phyloP scores from a whole-genome alignment of 768 basidiomycete species.

The Serendipita sp. region DNA sequence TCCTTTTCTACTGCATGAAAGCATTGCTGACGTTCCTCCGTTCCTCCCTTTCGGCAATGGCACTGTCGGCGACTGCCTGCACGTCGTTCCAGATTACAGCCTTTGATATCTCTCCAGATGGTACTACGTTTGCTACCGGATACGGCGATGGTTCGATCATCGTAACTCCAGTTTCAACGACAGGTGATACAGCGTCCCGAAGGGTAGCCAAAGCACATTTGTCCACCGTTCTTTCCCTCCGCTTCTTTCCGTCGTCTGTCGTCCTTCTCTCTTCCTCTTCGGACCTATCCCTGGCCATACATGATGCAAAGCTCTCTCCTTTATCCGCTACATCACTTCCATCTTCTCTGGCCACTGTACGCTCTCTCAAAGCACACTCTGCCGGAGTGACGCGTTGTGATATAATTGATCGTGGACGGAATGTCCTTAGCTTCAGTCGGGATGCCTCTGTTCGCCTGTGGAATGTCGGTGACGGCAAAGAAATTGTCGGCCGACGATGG shows the following conservation, averaged over 20 bases:
- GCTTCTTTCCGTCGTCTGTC: conserved; percentile 54
- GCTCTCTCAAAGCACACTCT: conserved; percentile 50
- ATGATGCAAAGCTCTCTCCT: conserved; percentile 35
- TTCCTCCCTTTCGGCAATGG: background rate
- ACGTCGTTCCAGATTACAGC: conserved; percentile 33
- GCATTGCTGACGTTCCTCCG: background rate
- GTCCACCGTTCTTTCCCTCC: conserved; percentile 37
- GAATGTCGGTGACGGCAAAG: conserved; percentile 44
- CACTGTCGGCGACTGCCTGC: background rate
- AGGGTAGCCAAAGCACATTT: conserved; percentile 29
- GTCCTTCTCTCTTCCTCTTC: conserved; percentile 55
- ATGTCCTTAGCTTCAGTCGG: conserved; percentile 48
- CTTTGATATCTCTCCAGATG: conserved; percentile 46
- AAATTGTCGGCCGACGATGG: conserved; percentile 25
- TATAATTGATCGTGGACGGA: conserved; percentile 50
- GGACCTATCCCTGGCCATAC: conserved; percentile 51
- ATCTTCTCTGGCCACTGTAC: conserved; percentile 30
- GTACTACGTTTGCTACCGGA: conserved; percentile 41
- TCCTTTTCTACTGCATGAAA: conserved; percentile 16
- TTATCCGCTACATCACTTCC: conserved; percentile 19
- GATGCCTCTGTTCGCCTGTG: conserved; percentile 58
- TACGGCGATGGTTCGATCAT: conserved; percentile 43
- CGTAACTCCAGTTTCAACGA: conserved; percentile 26
- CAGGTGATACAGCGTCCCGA: conserved; percentile 7
- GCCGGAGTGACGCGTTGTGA: conserved; percentile 45